phyloP scores from a whole-genome alignment of 2,329 filamentous ascomycete genomes.

The Chaetomiaceae sp. region DNA sequence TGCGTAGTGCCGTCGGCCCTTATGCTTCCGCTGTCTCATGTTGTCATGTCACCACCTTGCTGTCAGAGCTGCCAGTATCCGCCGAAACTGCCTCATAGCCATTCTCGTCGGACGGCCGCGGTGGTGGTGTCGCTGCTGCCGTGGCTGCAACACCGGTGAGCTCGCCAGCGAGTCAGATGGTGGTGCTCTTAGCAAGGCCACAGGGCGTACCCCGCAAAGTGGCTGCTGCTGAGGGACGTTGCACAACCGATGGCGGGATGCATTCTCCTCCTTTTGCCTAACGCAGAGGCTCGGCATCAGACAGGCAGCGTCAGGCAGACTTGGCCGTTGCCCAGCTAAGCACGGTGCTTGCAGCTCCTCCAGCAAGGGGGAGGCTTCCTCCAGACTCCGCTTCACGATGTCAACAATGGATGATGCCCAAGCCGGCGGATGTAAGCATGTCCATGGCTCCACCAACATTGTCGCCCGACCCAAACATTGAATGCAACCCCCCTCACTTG shows the following conservation, averaged over 20 bases:
- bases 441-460: no score
- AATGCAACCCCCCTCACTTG: no score
- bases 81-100: no score
- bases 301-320: neutral
- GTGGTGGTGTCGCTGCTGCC: constrained; percentile 2
- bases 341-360: neutral
- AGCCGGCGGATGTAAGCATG: no score
- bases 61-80: no score
- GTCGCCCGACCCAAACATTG: no score
- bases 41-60: no score
- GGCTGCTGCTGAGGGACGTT: constrained; percentile 16
- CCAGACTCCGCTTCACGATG: neutral
- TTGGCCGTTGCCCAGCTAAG: neutral
- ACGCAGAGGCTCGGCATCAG: neutral
- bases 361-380: no score
- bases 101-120: neutral
- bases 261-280: neutral
- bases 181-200: constrained; percentile 1
- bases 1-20: no score
- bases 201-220: constrained; percentile 14
- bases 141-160: constrained; percentile 10
- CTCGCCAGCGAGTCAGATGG: neutral
- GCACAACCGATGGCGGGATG: constrained; percentile 7
- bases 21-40: no score
- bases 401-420: neutral